Evolutionary conservation across 345 rosid species (phyloP).

Genomic region (Melaleuca alternifolia): DNA sequence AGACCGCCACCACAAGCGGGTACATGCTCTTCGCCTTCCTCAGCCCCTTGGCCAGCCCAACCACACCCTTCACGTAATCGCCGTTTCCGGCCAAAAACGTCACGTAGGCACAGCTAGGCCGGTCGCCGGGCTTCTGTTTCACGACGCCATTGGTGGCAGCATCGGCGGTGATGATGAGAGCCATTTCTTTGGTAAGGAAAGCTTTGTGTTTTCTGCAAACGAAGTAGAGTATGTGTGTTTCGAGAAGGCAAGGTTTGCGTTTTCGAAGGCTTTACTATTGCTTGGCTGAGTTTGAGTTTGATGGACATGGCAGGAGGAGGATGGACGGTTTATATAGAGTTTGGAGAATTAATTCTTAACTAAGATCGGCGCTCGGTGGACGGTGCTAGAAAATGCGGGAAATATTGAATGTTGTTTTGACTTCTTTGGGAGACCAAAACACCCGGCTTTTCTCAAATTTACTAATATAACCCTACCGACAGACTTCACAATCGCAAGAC

Average conservation of each 20-base stretch:
- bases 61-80: conserved; percentile 34
- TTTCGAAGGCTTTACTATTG: background rate
- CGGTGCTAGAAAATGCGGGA: background rate
- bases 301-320: background rate
- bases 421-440: background rate
- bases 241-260: too few species aligned
- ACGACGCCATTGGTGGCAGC: background rate
- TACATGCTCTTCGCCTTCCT: conserved; percentile 23
- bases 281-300: background rate
- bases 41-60: conserved; percentile 33
- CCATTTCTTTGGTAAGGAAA: background rate
- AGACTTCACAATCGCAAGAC: background rate
- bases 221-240: background rate
- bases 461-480: background rate
- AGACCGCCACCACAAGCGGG: conserved; percentile 28
- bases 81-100: conserved; percentile 19
- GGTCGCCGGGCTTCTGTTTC: background rate
- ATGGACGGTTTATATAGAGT: background rate
- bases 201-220: background rate
- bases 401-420: too few species aligned
- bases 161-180: background rate
- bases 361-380: rapidly evolving
- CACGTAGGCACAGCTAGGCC: conserved; percentile 15
- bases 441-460: background rate
- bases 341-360: background rate